phyloP scores from a whole-genome alignment of 352 stramenopile species.

The Pythium rhizo-oryzae region DNA sequence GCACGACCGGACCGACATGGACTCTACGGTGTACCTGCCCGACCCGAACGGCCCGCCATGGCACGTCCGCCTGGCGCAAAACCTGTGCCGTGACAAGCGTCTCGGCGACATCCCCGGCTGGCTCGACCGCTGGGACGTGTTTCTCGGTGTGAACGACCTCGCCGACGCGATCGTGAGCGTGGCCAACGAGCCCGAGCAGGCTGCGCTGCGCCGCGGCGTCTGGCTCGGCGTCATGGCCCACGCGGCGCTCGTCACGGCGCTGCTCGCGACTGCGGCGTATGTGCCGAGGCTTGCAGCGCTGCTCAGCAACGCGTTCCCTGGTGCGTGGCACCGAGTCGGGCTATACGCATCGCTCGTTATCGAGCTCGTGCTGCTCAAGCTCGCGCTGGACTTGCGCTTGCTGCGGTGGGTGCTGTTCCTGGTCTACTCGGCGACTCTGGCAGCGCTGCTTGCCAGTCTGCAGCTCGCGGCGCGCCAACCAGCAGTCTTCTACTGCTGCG shows the following conservation, averaged over 20 bases:
- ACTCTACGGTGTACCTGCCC: neutral
- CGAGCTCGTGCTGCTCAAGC: constrained; percentile 1
- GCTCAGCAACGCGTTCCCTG: neutral
- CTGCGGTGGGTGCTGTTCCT: neutral
- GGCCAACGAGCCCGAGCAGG: neutral
- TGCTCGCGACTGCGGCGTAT: neutral
- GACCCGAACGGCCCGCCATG: neutral
- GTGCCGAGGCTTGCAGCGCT: neutral
- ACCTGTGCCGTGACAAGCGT: constrained; percentile 2
- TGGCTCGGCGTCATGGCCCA: neutral
- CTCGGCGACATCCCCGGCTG: constrained; percentile 4
- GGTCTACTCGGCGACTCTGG: neutral
- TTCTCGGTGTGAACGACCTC: neutral
- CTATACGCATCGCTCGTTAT: neutral
- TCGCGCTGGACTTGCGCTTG: neutral
- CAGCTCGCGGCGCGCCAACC: neutral
- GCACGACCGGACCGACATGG: neutral
- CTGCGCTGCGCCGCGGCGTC: neutral
- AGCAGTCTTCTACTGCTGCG: neutral
- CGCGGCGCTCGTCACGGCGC: neutral
- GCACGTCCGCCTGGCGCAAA: neutral
- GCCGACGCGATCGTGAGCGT: neutral
- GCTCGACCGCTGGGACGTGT: constrained; percentile 5
- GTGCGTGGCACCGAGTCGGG: neutral
- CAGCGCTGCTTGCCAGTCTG: neutral